Conservation (phyloP, 495 filamentous ascomycete species). For the Penicillium fimorum region DNA sequence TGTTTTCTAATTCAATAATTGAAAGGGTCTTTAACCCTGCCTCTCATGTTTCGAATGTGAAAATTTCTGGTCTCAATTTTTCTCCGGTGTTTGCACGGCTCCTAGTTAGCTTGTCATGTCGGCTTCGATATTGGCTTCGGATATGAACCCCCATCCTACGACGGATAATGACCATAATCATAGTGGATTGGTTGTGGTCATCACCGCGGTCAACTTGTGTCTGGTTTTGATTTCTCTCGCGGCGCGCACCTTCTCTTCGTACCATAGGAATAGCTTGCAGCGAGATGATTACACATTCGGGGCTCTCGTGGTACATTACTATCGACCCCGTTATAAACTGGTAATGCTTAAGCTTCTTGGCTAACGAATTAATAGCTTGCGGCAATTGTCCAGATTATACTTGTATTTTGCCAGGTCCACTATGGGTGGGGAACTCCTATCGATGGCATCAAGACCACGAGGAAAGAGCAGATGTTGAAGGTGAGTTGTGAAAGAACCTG, state of each 20-base stretch:
- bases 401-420: too few species aligned
- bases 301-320: slow-evolving; percentile 20
- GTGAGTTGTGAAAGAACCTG: background rate
- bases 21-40: background rate
- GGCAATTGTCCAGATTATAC: too few species aligned
- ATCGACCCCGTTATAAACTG: background rate
- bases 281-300: slow-evolving; percentile 26
- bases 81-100: too few species aligned
- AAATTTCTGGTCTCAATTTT: background rate
- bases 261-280: slow-evolving; percentile 14
- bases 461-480: background rate
- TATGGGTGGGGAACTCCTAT: background rate
- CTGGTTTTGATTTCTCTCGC: slow-evolving; percentile 22
- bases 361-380: too few species aligned
- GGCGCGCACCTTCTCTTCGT: slow-evolving; percentile 20
- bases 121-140: slow-evolving; percentile 1
- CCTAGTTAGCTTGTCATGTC: background rate
- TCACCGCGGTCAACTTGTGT: slow-evolving; percentile 25
- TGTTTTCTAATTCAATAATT: background rate
- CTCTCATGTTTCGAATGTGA: background rate
- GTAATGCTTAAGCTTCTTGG: background rate
- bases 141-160: slow-evolving; percentile 24
- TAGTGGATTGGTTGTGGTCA: slow-evolving; percentile 29
- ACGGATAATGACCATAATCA: slow-evolving; percentile 29
- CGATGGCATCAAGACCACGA: background rate